Evolutionary conservation across 208 protist genomes (phyloP).

Genomic region (Trypanosomatidae sp.): DNA sequence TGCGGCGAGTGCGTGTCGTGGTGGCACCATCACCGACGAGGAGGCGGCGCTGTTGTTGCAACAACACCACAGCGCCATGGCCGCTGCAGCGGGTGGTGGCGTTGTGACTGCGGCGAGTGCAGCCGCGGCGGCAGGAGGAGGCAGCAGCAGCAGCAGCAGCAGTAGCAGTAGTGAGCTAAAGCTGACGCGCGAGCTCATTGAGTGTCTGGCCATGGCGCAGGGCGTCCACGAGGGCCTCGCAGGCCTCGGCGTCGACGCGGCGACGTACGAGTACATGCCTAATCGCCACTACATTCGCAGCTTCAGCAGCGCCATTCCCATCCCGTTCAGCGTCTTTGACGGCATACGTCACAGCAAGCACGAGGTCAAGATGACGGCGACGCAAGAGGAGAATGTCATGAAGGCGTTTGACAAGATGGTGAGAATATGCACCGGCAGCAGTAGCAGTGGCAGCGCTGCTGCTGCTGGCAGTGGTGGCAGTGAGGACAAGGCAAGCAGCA

Average conservation of each 20-base stretch:
- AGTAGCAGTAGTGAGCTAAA: background rate
- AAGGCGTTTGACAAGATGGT: conserved; percentile 52
- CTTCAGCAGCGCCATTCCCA: conserved; percentile 65
- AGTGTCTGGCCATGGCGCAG: conserved; percentile 11
- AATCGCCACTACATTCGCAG: conserved; percentile 30
- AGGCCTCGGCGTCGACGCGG: conserved; percentile 1
- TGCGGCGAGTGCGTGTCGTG: too few species aligned
- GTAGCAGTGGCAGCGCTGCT: conserved; percentile 1
- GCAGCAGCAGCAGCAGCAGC: background rate
- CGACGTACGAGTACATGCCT: conserved; percentile 14
- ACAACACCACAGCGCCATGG: background rate
- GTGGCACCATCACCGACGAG: too few species aligned
- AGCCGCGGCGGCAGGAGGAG: background rate
- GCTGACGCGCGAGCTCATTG: conserved; percentile 6
- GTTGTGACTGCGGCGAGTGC: background rate
- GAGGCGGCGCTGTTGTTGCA: too few species aligned
- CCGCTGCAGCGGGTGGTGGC: background rate
- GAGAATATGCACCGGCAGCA: conserved; percentile 7
- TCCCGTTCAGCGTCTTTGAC: conserved; percentile 62
- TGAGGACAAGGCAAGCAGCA: conserved; percentile 1
- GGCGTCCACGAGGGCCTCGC: conserved; percentile 10
- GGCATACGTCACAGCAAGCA: conserved; percentile 37
- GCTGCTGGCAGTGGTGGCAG: background rate
- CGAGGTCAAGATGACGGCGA: conserved; percentile 28
- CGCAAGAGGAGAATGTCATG: conserved; percentile 41